A percentile compares a stretch with the other conserved stretches of the same genome.
phyloP scores from a whole-genome alignment of 2,329 filamentous ascomycete species.

The Helotiales sp. region DNA sequence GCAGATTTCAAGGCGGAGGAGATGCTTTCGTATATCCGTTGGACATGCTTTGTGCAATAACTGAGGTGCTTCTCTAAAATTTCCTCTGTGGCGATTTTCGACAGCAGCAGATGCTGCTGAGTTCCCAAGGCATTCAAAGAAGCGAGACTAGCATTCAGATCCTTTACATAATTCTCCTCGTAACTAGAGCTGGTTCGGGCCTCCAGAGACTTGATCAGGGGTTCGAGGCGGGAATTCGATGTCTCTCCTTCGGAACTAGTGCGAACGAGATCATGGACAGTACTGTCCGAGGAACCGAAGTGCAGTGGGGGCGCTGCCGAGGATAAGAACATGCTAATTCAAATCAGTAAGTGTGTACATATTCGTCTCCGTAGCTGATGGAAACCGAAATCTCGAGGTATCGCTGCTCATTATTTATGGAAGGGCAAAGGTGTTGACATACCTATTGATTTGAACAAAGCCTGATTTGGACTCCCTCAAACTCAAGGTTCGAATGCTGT shows the following conservation, averaged over 20 bases:
- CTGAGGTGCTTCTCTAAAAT: background rate
- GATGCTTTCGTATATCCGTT: background rate
- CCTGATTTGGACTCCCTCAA: background rate
- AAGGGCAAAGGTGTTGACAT: no score
- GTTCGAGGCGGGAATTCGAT: background rate
- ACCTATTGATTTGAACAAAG: background rate
- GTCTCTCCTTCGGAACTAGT: background rate
- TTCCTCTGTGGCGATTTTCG: no score
- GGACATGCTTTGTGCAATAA: background rate
- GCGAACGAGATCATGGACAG: background rate
- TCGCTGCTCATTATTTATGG: no score
- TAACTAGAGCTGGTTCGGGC: conserved; percentile 4
- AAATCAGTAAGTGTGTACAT: no score
- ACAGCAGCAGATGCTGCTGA: background rate
- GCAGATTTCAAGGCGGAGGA: background rate
- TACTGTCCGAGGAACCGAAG: no score
- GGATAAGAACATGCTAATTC: no score
- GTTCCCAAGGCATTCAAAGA: background rate
- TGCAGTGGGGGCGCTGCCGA: no score
- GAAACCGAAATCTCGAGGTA: no score
- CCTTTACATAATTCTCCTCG: conserved; percentile 13
- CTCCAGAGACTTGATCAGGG: background rate
- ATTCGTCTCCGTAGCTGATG: no score
- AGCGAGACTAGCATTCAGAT: conserved; percentile 7
- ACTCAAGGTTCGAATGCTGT: background rate